phyloP scores from a whole-genome alignment of 345 rosid genomes.

The Lagerstroemia speciosa region DNA sequence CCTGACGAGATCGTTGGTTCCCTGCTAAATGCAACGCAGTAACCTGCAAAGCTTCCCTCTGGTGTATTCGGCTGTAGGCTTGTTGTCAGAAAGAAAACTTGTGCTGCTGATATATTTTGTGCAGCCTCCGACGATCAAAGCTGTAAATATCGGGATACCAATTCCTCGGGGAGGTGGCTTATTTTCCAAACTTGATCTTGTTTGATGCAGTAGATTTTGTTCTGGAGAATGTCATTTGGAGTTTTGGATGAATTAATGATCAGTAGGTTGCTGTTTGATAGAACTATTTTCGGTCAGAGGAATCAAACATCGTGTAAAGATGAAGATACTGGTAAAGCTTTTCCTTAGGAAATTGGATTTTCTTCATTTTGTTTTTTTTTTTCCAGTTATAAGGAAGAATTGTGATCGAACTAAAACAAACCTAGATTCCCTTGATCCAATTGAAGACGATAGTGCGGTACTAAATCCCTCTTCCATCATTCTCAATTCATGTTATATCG shows the following conservation, averaged over 20 bases:
- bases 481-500: no score
- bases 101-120: conserved; percentile 34
- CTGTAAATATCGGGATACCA: conserved; percentile 19
- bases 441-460: no score
- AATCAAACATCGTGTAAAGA: neutral
- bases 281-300: neutral
- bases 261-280: neutral
- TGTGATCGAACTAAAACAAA: no score
- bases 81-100: conserved; percentile 13
- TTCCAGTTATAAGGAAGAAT: no score
- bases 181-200: neutral
- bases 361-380: neutral
- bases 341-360: neutral
- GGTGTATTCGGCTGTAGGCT: conserved; percentile 12
- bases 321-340: neutral
- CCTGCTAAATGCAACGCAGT: neutral
- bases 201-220: neutral
- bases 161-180: neutral
- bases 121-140: conserved; percentile 24
- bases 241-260: neutral
- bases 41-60: conserved; percentile 16
- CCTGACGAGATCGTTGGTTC: conserved; percentile 4
- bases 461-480: no score
- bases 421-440: no score
- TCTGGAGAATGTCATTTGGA: neutral